Percentiles rank a stretch among this genome's conserved stretches.
Evolutionary conservation across 305 asterid genomes (phyloP).

Genomic region (Fraxinus baroniana): DNA sequence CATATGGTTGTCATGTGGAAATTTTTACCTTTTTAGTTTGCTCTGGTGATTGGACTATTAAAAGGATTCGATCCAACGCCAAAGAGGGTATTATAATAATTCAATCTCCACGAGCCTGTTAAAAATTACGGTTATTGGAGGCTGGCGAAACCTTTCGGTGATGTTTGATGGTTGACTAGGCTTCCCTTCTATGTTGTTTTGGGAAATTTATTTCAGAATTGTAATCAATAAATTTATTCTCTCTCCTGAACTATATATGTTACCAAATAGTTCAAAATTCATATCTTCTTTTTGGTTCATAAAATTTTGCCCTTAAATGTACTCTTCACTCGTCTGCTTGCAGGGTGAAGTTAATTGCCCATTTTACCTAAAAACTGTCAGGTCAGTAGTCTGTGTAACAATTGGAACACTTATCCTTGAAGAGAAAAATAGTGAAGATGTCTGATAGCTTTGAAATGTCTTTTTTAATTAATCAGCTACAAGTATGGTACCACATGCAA

Average conservation of each 20-base stretch:
- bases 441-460: constrained; percentile 21
- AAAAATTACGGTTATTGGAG: background rate
- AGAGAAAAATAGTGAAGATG: constrained; percentile 8
- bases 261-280: constrained; percentile 1
- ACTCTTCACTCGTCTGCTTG: constrained; percentile 5
- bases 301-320: background rate
- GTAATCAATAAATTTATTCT: background rate
- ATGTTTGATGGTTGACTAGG: background rate
- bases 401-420: constrained; percentile 5
- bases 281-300: constrained; percentile 1
- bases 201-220: background rate
- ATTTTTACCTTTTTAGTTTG: background rate
- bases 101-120: background rate
- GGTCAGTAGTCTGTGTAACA: constrained; percentile 43
- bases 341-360: constrained; percentile 99
- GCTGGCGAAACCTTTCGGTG: background rate
- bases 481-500: constrained; percentile 90
- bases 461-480: constrained; percentile 56
- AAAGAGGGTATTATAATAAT: background rate
- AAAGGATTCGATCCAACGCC: background rate
- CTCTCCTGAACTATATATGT: background rate
- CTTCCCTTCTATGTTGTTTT: background rate
- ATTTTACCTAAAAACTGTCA: constrained; percentile 94
- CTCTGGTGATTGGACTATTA: background rate
- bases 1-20: background rate